Evolutionary conservation across 805 yeast genomes (phyloP), one percentile per base, ranked within the genome.

Genomic region (Zygosaccharomyces rouxii): DNA sequence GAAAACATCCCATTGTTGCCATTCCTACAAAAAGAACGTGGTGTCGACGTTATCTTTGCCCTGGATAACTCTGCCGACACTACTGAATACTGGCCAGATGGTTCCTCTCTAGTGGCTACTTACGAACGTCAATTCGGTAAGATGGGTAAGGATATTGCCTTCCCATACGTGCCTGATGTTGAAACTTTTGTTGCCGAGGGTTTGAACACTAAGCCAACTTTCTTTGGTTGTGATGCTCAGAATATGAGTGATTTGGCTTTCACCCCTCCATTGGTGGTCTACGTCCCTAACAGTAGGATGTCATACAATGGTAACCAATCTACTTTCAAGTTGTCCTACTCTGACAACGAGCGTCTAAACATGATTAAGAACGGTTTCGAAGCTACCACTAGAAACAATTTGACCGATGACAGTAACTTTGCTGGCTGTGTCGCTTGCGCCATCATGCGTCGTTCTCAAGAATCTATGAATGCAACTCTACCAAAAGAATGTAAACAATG

Each of bases 371-470:
- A 88, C 63, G 96, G 96, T 4, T 85, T 79, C 60, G 86, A 84
- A 58, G 76, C 79, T 16, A 77, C 83, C n/a, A 74, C 89, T 1
- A 76, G 84, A 59, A 73, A 74, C 51, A 87, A 86, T 64, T 67
- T 80, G 39, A 83, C 95, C 5, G 61, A 83, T 21, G 95, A 86
- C 57, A 64, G 71, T 7, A 80, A 84, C 35, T 88, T 87, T 81
- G 70, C 79, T 44, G 77, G 82, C 7, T 88, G 96, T 71, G 76
- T 88, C 42, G 86, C 86, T 3, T 88, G 96, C 72, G 96, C 95
- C 7, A 76, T 88, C 38, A 74, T 88, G 53, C 83, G 86, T 68
- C 80, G 96, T 63, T 78, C 84, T 41, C 83, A 83, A 59, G 94
- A 88, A 68, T 76, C 90, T 60, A 69, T 75, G 35, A 81, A 82